These are phyloP conservation scores for Butyriboletus loyo DNA, from an alignment of 768 basidiomycete genomes.

Conservation along the genomic window DNA sequence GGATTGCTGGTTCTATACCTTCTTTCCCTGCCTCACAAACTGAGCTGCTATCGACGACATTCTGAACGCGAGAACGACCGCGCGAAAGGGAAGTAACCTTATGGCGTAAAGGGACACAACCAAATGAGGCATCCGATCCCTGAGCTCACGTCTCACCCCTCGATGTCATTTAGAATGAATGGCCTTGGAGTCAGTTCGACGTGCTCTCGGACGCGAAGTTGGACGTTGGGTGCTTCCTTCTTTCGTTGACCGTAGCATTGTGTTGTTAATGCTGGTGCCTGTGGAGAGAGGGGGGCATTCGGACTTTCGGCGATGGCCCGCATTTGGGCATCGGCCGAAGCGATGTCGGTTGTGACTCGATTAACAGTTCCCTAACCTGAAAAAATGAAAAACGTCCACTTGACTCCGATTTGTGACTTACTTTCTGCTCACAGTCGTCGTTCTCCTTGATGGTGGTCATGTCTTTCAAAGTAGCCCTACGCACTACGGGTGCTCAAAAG, in stretches of 20 bases:
- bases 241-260: background rate
- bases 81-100: background rate
- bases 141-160: too few relatives aligned
- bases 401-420: conserved; percentile 7
- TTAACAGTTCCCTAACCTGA: conserved; percentile 1
- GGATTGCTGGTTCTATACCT: conserved; percentile 27
- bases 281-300: too few relatives aligned
- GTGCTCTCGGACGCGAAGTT: too few relatives aligned
- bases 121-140: conserved; percentile 3
- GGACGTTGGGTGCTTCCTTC: too few relatives aligned
- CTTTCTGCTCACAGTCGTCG: conserved; percentile 5
- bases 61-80: conserved; percentile 5
- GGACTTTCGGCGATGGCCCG: conserved; percentile 23
- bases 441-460: conserved; percentile 29
- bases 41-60: conserved; percentile 37
- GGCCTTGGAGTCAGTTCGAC: too few relatives aligned
- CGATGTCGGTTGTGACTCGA: conserved; percentile 19
- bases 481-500: conserved; percentile 40
- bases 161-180: too few relatives aligned
- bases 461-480: conserved; percentile 44
- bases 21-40: conserved; percentile 46
- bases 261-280: too few relatives aligned
- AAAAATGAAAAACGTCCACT: conserved; percentile 4
- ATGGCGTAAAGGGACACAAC: background rate
- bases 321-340: conserved; percentile 27